Percentiles rank a stretch among this genome's conserved stretches.
Conservation (phyloP, 2,329 filamentous ascomycete genomes). For the Apiospora hydei region DNA sequence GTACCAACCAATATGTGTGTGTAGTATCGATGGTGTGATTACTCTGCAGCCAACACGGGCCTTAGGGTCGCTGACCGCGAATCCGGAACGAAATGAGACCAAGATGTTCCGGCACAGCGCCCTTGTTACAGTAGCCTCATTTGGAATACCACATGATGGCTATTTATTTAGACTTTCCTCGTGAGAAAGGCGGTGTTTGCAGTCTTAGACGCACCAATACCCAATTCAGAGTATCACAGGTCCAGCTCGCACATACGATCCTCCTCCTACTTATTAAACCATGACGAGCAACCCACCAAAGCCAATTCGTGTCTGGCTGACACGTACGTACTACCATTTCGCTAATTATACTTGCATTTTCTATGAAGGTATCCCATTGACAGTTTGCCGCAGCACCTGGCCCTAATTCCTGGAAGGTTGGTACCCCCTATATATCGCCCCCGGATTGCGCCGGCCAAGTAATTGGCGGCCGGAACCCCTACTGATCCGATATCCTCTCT, state of each 20-base stretch:
- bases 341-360: neutral
- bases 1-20: neutral
- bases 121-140: neutral
- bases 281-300: conserved; percentile 5
- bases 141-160: neutral
- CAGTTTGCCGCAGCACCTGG: neutral
- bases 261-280: neutral
- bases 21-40: neutral
- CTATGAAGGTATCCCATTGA: neutral
- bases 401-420: neutral
- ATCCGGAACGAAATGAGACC: neutral
- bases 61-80: neutral
- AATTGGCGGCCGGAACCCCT: neutral
- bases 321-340: neutral
- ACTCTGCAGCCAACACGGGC: neutral
- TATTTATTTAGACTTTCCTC: neutral
- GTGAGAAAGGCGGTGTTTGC: neutral
- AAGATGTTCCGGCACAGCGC: neutral
- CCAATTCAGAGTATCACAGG: neutral
- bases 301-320: neutral
- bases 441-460: neutral
- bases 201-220: neutral
- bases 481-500: neutral
- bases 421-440: neutral
- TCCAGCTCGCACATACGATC: neutral